phyloP scores from a whole-genome alignment of 2,329 filamentous ascomycete genomes.

The Claviceps digitariae region DNA sequence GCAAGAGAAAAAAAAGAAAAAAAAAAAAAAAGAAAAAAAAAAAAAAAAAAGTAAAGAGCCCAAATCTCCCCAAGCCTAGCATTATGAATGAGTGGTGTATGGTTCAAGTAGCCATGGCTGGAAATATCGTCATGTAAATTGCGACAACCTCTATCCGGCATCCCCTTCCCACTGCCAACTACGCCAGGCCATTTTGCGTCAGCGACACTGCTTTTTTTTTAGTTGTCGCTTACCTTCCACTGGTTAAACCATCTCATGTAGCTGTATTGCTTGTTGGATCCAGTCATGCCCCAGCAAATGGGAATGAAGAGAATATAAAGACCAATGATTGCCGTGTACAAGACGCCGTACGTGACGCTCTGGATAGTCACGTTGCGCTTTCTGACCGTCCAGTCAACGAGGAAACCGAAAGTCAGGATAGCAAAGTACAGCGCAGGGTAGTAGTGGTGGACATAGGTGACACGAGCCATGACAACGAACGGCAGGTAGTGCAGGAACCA shows the following conservation, averaged over 20 bases:
- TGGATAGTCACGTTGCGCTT: conserved; percentile 51
- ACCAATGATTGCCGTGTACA: conserved; percentile 64
- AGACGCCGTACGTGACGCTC: conserved; percentile 53
- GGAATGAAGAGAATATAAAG: conserved; percentile 85
- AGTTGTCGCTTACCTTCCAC: conserved; percentile 76
- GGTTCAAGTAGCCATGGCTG: neutral
- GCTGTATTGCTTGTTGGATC: conserved; percentile 66
- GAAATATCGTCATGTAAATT: neutral
- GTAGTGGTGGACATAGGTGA: conserved; percentile 98
- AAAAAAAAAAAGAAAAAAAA: neutral
- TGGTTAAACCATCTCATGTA: conserved; percentile 88
- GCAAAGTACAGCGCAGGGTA: conserved; percentile 97
- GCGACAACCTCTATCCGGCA: neutral
- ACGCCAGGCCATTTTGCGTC: too few species aligned
- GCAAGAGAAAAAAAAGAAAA: too few species aligned
- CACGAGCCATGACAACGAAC: conserved; percentile 94
- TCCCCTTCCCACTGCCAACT: neutral
- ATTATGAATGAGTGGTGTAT: neutral
- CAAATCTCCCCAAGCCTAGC: neutral
- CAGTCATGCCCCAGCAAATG: conserved; percentile 93
- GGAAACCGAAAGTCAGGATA: conserved; percentile 79
- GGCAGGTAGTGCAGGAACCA: conserved; percentile 96
- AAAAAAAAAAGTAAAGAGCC: too few species aligned
- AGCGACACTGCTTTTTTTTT: conserved; percentile 6
- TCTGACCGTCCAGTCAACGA: conserved; percentile 69